A percentile compares a stretch with the other conserved stretches of the same genome.
These are phyloP conservation scores for Neophaeococcomyces aloes DNA, from an alignment of 2,329 filamentous ascomycete species.

Conservation along the genomic window DNA sequence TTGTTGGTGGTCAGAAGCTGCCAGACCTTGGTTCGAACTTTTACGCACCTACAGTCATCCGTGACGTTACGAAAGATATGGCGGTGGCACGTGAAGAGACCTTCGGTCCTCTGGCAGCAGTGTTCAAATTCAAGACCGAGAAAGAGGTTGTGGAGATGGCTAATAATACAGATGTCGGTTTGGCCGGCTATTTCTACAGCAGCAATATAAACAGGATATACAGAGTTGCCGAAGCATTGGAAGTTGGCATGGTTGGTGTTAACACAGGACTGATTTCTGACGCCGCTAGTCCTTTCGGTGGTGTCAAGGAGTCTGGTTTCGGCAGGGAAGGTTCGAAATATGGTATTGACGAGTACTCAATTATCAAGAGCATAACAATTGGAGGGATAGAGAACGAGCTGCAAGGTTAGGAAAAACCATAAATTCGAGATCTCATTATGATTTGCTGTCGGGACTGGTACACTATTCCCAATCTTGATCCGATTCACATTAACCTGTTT, in stretches of 20 bases:
- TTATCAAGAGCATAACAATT: slow-evolving; percentile 59
- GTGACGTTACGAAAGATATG: slow-evolving; percentile 80
- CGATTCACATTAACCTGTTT: no score
- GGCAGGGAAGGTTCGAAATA: slow-evolving; percentile 69
- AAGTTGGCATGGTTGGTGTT: slow-evolving; percentile 47
- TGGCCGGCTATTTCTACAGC: slow-evolving; percentile 91
- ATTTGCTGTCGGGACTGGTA: no score
- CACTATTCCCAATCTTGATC: no score
- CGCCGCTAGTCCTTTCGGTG: slow-evolving; percentile 55
- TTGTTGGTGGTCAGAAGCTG: slow-evolving; percentile 64
- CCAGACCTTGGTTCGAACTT: slow-evolving; percentile 72
- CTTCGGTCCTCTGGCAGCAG: slow-evolving; percentile 82
- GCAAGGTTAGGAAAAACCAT: slow-evolving; percentile 30
- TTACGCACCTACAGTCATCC: slow-evolving; percentile 80
- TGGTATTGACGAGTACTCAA: slow-evolving; percentile 64
- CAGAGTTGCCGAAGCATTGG: slow-evolving; percentile 48
- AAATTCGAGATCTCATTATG: no score
- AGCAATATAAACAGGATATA: slow-evolving; percentile 48
- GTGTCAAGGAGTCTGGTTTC: slow-evolving; percentile 73
- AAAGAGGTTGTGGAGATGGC: slow-evolving; percentile 76
- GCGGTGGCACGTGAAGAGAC: slow-evolving; percentile 78
- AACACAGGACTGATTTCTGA: slow-evolving; percentile 60
- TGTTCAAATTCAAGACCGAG: slow-evolving; percentile 83
- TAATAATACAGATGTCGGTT: slow-evolving; percentile 71
- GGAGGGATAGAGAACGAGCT: slow-evolving; percentile 52